Evolutionary conservation across 2,329 filamentous ascomycete species (phyloP).

Genomic region (Fusarium pseudocircinatum): DNA sequence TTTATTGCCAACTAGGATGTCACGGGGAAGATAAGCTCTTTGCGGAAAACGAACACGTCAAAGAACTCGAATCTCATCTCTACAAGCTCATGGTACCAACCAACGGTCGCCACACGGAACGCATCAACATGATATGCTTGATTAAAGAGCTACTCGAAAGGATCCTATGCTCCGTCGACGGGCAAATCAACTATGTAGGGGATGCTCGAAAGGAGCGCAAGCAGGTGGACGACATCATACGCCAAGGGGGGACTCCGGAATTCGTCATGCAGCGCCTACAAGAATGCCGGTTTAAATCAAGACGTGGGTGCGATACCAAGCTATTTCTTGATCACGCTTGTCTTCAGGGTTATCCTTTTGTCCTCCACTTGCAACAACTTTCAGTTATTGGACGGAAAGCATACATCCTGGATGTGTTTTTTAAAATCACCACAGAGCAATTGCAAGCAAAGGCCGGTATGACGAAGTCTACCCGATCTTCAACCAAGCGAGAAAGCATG

Average conservation of each 20-base stretch:
- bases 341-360: background rate
- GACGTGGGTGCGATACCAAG: accelerated
- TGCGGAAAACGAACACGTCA: background rate
- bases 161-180: accelerated
- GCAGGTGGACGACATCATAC: background rate
- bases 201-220: background rate
- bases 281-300: background rate
- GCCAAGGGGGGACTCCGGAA: background rate
- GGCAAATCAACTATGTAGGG: accelerated
- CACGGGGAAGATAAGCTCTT: background rate
- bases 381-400: accelerated
- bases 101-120: no score
- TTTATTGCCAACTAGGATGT: background rate
- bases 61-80: background rate
- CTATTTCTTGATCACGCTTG: background rate
- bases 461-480: background rate
- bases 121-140: background rate
- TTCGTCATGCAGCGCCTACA: background rate
- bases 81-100: background rate
- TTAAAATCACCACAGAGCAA: background rate
- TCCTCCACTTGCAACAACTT: background rate
- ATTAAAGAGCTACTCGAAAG: background rate
- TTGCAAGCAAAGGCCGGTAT: background rate
- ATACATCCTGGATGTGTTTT: background rate
- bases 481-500: background rate